Percentiles rank a stretch among this genome's conserved stretches.
Evolutionary conservation across 805 yeast genomes (phyloP).

Genomic region (Debaryomyces castellii): DNA sequence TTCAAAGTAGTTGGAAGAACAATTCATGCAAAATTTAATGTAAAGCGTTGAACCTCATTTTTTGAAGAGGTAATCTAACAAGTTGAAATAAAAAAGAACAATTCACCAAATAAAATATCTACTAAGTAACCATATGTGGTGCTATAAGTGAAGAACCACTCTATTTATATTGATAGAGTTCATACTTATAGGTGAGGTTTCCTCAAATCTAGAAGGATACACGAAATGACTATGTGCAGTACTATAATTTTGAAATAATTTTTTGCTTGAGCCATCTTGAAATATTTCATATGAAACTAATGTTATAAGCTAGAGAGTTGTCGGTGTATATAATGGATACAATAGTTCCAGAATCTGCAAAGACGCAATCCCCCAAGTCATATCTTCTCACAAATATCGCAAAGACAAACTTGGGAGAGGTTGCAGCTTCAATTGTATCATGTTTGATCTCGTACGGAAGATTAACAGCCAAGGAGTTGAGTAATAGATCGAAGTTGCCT

Average conservation of each 20-base stretch:
- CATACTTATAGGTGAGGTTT: too few relatives aligned
- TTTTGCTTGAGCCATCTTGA: background rate
- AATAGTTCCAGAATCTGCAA: constrained; percentile 22
- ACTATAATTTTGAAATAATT: background rate
- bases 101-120: too few relatives aligned
- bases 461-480: constrained; percentile 54
- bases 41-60: too few relatives aligned
- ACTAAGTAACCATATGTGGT: too few relatives aligned
- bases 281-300: background rate
- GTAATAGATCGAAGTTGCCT: constrained; percentile 47
- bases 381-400: constrained; percentile 55
- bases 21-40: too few relatives aligned
- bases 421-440: constrained; percentile 64
- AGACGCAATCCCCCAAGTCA: constrained; percentile 63
- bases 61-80: too few relatives aligned
- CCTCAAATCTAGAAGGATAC: background rate
- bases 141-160: too few relatives aligned
- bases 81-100: too few relatives aligned
- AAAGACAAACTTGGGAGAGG: constrained; percentile 64
- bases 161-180: too few relatives aligned
- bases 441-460: constrained; percentile 68
- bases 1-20: too few relatives aligned
- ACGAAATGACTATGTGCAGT: background rate
- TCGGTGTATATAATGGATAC: constrained; percentile 14
- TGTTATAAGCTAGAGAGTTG: background rate